These are phyloP conservation scores for Garcia nutans DNA, from an alignment of 345 rosid genomes.

Conservation along the genomic window DNA sequence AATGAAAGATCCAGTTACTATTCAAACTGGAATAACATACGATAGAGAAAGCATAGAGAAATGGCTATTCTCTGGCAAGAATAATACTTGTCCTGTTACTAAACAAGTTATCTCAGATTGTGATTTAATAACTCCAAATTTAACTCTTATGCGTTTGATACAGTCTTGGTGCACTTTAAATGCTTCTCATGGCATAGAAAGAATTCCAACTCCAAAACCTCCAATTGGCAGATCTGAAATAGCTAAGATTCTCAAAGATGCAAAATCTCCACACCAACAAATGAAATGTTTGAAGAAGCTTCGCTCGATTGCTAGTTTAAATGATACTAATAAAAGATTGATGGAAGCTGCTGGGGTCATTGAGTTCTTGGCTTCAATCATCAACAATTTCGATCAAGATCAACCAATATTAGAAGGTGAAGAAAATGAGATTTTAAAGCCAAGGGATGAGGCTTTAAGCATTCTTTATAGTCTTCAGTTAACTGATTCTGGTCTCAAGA, in stretches of 20 bases:
- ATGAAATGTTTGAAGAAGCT: constrained; percentile 52
- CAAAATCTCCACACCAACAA: constrained; percentile 36
- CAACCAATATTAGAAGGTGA: background rate
- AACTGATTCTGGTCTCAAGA: constrained; percentile 60
- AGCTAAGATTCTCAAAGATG: constrained; percentile 50
- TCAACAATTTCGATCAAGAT: constrained; percentile 2
- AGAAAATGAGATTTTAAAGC: constrained; percentile 27
- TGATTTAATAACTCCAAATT: constrained; percentile 84
- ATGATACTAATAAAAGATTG: constrained; percentile 58
- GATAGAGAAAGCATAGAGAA: constrained; percentile 66
- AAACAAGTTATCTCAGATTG: constrained; percentile 52
- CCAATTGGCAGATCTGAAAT: constrained; percentile 57
- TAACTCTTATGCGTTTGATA: constrained; percentile 76
- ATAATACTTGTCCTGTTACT: constrained; percentile 63
- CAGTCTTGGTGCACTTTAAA: constrained; percentile 93
- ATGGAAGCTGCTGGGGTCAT: constrained; percentile 69
- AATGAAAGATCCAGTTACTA: constrained; percentile 74
- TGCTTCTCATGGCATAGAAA: constrained; percentile 72
- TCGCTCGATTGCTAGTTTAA: constrained; percentile 51
- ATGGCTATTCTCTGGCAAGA: constrained; percentile 57
- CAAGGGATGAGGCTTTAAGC: constrained; percentile 59
- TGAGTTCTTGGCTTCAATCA: constrained; percentile 54
- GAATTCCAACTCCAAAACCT: constrained; percentile 87
- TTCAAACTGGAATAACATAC: constrained; percentile 65
- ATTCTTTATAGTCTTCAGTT: constrained; percentile 58